Evolutionary conservation across 2,329 filamentous ascomycete genomes (phyloP).

Genomic region (Dactylellina parvicollis): DNA sequence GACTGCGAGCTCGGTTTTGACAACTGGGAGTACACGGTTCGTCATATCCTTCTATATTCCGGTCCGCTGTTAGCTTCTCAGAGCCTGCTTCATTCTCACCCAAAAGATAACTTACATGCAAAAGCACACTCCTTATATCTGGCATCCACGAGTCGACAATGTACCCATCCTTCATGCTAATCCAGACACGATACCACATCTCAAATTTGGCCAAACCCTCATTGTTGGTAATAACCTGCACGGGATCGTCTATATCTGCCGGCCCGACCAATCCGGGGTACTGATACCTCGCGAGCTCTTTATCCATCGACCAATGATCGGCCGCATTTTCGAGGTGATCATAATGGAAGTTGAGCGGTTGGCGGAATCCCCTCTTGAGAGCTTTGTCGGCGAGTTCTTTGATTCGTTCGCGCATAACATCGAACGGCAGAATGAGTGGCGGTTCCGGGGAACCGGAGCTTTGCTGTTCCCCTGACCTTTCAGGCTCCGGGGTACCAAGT

Average conservation of each 20-base stretch:
- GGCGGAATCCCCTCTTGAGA: constrained; percentile 28
- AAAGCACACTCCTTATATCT: constrained; percentile 12
- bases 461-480: too few species aligned
- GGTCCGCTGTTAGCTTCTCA: background rate
- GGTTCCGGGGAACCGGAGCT: constrained; percentile 3
- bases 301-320: constrained; percentile 4
- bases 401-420: background rate
- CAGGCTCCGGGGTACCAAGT: background rate
- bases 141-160: constrained; percentile 15
- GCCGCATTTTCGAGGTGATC: background rate
- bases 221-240: constrained; percentile 34
- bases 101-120: constrained; percentile 17
- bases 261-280: constrained; percentile 1
- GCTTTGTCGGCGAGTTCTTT: constrained; percentile 20
- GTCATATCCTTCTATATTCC: constrained; percentile 27
- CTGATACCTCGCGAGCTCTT: background rate
- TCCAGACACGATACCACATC: constrained; percentile 31
- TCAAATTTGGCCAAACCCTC: constrained; percentile 16
- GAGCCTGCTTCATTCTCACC: constrained; percentile 5
- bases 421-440: background rate
- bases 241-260: constrained; percentile 18
- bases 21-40: constrained; percentile 1
- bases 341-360: constrained; percentile 37
- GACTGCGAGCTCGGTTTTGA: too few species aligned
- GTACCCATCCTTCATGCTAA: constrained; percentile 13